Base-by-base conservation (phyloP, 75 land plant genomes). In the Pinus tabuliformis region DNA sequence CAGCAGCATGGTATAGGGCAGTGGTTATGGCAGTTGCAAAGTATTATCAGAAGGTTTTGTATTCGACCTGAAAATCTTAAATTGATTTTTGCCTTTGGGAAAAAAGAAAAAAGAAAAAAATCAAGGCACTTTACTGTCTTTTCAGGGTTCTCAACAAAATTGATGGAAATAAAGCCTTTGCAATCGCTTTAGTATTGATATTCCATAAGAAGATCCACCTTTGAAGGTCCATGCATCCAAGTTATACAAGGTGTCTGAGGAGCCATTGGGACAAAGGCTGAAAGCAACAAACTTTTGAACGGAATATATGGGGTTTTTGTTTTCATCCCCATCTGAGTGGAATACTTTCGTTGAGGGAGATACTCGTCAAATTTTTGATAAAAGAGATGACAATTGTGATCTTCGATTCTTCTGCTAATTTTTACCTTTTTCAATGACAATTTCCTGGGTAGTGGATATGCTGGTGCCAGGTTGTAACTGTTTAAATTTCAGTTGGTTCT, bases 1-100 rank as follows among this genome's bases (percentile, higher is more conserved):
- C 91, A 20, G 92, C 99, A 11, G 63, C 89, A 72, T 97, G 99
- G 99, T 89, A 95, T 71, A 76, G 78, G 30, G 98, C 92, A 76
- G 98, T 92, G 15, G 93, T 98, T 28, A 66, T 81, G 28, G 99
- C 99, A 59, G 87, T 90, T 18, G 22, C 71, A 42, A 22, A 68
- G 3, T 68, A 37, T 42, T 68, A 39, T 68, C 71, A 68, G 52
- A 68, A 68, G 24, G 24, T 5, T 8, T 66, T 68, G 52, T 68
- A 11, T 64, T 64, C 36, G 42, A 30, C 66, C 9, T 68, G 21
- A 68, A 42, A 68, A n/a, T 17, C 17, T 18, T 64, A 33, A 64
- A 30, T 16, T 33, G 18, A 30, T 15, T 30, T 5, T 9, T 39
- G 22, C 22, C 6, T 8, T 66, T 3, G 21, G 37, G 1, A 45